Evolutionary conservation across 148 eudicot genomes (phyloP), one percentile per base, ranked within the genome.

Genomic region (Rhododendron vialii): DNA sequence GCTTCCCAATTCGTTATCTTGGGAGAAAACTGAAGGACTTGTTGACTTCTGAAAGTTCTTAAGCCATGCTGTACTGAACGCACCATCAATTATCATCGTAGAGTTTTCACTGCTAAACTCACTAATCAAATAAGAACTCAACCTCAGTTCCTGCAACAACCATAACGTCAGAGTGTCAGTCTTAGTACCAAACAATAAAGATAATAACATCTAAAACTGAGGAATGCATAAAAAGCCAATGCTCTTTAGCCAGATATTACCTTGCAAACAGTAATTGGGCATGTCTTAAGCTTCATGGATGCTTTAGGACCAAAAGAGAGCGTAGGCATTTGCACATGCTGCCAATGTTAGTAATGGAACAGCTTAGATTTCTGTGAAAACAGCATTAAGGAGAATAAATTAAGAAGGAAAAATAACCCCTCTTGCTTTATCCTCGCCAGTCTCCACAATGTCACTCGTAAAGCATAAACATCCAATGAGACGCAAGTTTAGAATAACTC

Each of bases 271-370:
- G 94, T 90, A 33, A 94, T 88, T 22, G 99, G 99, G 80, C 87
- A 90, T 83, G 99, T 95, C 86, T 86, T 91, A 80, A 95, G 98
- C 90, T 87, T 92, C 86, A 92, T 89, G 85, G 94, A 94, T 82
- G 98, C 94, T 90, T 97, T 97, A 79, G 98, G 98, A 84, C 99
- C 99, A 92, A 97, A 97, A 83, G 98, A 97, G 45, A 93, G 90
- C 90, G 93, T 87, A 82, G 99, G 95, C 88, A 98, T 92, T 88
- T 95, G 98, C 82, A 97, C 98, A 92, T 97, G 99, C 99, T 96
- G 95, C 93, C 93, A 51, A 89, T 86, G 30, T 87, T 82, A 85
- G 59, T 20, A 55, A 87, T 28, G 83, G 20, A 82, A 76, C 38
- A 80, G 82, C 50, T 18, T 35, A 65, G 48, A 84, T 47, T 83